Conservation (phyloP, 1,284 basidiomycete genomes). For the Rhodotorula sp. region DNA sequence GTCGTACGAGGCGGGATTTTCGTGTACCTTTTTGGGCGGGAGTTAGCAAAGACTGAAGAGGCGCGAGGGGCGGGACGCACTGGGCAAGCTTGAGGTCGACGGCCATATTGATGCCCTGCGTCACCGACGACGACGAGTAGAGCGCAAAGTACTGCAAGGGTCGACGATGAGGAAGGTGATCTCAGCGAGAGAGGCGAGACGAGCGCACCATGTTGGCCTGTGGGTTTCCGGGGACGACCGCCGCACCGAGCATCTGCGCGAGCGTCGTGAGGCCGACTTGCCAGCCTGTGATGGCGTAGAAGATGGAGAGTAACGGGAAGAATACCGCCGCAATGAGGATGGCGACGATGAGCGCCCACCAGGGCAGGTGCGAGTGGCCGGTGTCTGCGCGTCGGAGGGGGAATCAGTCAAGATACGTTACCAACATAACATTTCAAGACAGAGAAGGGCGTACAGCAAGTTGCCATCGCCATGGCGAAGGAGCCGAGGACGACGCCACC, state of each 20-base stretch:
- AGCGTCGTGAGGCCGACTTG: constrained; percentile 51
- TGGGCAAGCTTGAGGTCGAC: constrained; percentile 68
- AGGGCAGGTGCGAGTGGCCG: constrained; percentile 59
- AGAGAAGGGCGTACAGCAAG: constrained; percentile 51
- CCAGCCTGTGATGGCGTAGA: constrained; percentile 60
- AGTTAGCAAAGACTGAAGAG: neutral
- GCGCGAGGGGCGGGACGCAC: neutral
- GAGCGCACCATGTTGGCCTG: constrained; percentile 60
- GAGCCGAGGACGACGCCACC: constrained; percentile 61
- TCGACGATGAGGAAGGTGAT: neutral
- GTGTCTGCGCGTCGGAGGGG: constrained; percentile 50
- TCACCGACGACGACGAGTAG: constrained; percentile 50
- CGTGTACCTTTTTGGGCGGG: constrained; percentile 65
- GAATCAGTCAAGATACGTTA: neutral
- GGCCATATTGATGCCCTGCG: constrained; percentile 58
- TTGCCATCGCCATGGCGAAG: constrained; percentile 58
- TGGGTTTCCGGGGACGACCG: constrained; percentile 63
- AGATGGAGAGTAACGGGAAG: constrained; percentile 60
- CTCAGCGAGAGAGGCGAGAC: neutral
- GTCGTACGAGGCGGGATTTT: constrained; percentile 72
- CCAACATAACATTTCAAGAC: neutral
- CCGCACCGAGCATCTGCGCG: constrained; percentile 68
- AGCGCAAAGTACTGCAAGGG: constrained; percentile 45
- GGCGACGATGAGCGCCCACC: constrained; percentile 61
- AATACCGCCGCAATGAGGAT: constrained; percentile 56